phyloP scores from a whole-genome alignment of 805 yeast species.

The Candida arabinofermentans region DNA sequence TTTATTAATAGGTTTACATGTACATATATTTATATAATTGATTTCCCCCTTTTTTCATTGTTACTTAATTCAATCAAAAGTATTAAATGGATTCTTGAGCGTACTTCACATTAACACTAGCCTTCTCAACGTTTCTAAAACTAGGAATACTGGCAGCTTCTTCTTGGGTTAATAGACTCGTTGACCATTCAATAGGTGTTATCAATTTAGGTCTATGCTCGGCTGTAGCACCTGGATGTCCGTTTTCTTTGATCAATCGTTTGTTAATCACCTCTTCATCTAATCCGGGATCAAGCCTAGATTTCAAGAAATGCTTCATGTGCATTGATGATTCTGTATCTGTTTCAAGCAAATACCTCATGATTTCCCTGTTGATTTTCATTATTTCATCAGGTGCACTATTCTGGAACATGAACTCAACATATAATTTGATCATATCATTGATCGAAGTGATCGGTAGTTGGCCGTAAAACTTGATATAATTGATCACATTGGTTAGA shows the following conservation, averaged over 20 bases:
- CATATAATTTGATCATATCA: conserved; percentile 34
- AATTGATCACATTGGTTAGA: conserved; percentile 40
- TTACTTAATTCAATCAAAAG: neutral
- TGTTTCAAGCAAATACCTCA: conserved; percentile 26
- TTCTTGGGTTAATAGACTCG: conserved; percentile 10
- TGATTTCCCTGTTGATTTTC: conserved; percentile 20
- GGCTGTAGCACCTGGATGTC: conserved; percentile 33
- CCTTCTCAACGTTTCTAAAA: conserved; percentile 64
- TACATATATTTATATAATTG: neutral
- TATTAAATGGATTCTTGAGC: conserved; percentile 23
- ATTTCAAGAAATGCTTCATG: conserved; percentile 30
- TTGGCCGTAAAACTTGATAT: conserved; percentile 40
- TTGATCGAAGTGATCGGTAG: conserved; percentile 49
- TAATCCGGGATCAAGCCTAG: conserved; percentile 25
- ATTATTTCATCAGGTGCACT: conserved; percentile 19
- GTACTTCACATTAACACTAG: conserved; percentile 43
- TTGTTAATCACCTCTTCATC: conserved; percentile 29
- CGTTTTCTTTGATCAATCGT: conserved; percentile 28
- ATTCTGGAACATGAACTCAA: conserved; percentile 33
- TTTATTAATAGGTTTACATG: neutral
- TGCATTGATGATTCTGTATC: conserved; percentile 30
- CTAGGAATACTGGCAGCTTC: conserved; percentile 45
- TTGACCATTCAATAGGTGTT: conserved; percentile 33
- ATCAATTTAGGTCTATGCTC: conserved; percentile 41
- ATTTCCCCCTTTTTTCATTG: neutral